A percentile compares a stretch with the other conserved stretches of the same genome.
These are phyloP conservation scores for Penicillium desertorum DNA, from an alignment of 495 filamentous ascomycete species.

Conservation along the genomic window DNA sequence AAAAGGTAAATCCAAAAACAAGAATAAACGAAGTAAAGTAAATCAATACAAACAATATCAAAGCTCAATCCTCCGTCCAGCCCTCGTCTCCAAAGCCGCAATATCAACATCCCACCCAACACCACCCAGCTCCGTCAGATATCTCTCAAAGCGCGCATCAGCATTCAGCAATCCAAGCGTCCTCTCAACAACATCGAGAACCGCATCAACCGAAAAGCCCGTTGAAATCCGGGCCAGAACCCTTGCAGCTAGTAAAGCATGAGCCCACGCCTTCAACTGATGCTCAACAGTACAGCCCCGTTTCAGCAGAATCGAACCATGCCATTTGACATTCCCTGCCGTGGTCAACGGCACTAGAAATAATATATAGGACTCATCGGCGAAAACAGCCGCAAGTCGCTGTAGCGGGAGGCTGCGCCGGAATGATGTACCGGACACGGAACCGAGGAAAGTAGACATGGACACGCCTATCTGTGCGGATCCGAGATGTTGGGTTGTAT, in stretches of 20 bases:
- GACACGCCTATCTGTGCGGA: conserved; percentile 38
- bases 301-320: conserved; percentile 66
- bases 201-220: not conserved
- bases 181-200: conserved; percentile 18
- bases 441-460: conserved; percentile 29
- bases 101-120: conserved; percentile 62
- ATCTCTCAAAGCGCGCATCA: conserved; percentile 41
- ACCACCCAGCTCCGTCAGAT: conserved; percentile 37
- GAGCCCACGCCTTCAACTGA: conserved; percentile 71
- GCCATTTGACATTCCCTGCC: conserved; percentile 10
- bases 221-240: conserved; percentile 3
- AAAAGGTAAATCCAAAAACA: not conserved
- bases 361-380: conserved; percentile 35
- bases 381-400: conserved; percentile 28
- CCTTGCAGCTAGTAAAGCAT: conserved; percentile 62
- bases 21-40: not conserved
- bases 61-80: conserved; percentile 37
- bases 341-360: conserved; percentile 17
- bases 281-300: conserved; percentile 44
- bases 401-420: conserved; percentile 24
- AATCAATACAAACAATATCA: not conserved
- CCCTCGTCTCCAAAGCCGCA: conserved; percentile 58
- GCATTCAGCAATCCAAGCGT: conserved; percentile 37
- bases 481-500: conserved; percentile 19
- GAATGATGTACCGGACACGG: not conserved